Base-by-base conservation (phyloP, 192 early-diverging fungal genomes). In the Backusella circina region DNA sequence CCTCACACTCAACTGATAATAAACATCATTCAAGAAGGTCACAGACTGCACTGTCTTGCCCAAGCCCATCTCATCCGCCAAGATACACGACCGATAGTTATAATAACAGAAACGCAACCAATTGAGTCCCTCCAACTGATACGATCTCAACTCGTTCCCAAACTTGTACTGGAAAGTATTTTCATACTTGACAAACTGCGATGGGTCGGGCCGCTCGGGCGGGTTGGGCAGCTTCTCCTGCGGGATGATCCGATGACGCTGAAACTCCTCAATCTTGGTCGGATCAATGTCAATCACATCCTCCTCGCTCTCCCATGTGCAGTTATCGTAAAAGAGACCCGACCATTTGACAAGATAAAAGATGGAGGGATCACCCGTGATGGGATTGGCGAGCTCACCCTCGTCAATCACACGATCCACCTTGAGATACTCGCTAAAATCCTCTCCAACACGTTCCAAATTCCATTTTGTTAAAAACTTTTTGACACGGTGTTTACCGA, bases 11-110 rank as follows among this genome's bases (percentile, higher is more conserved):
- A 90, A 82, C 13, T 84, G 80, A 39, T 77, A 77, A 65, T 91
- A 92, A 7, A 95, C 83, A 71, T 92, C 86, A 70, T 92, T 86
- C 16, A 95, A 80, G 69, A 95, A 93, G 0, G 90, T 88, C 15
- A 92, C 93, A 1, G 93, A 93, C 23, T 51, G 23, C 9, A 38
- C 36, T 8, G 30, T 23, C 41, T 76, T 98, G 16, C 98, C 98
- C 16, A 97, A 84, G 15, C 95, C 91, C 94, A 91, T 90, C 85
- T 98, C 96, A 79, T 98, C 96, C 0, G 96, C 98, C 70, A 98
- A 82, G 72, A 99, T 98, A 15, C 97, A 84, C 13, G 90, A 93
- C 50, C 93, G 90, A 35, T 84, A 74, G 67, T 90, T 90, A 75
- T 89, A 91, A 86, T 92, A 95, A 77, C 93, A 95, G 74, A 91